A percentile compares a stretch with the other conserved stretches of the same genome.
Conservation (phyloP, 2,329 filamentous ascomycete species). For the Trichophyton schoenleinii region DNA sequence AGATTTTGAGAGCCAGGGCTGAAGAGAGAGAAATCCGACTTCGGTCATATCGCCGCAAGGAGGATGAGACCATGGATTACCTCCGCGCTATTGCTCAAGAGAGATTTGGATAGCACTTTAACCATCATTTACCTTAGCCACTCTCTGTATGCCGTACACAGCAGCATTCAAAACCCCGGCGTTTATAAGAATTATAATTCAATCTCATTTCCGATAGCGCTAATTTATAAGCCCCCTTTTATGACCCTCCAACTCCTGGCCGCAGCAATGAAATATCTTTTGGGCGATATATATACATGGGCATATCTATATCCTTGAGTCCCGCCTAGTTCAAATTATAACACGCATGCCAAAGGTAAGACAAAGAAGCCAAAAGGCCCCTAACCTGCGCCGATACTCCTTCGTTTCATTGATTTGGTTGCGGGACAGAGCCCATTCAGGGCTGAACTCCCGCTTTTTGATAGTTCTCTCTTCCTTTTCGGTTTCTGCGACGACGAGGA, state of each 20-base stretch:
- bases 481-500: slow-evolving; percentile 11
- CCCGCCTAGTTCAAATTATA: slow-evolving; percentile 3
- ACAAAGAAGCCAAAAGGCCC: not conserved
- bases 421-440: not conserved
- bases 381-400: slow-evolving; percentile 3
- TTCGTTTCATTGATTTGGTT: not conserved
- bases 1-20: slow-evolving; percentile 58
- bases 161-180: not conserved
- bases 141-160: no score
- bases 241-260: slow-evolving; percentile 2
- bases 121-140: no score
- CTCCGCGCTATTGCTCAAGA: slow-evolving; percentile 65
- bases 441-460: not conserved
- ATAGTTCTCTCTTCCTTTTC: not conserved
- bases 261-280: slow-evolving; percentile 1
- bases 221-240: not conserved
- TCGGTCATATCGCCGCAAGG: slow-evolving; percentile 57
- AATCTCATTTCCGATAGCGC: not conserved
- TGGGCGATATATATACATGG: slow-evolving; percentile 2
- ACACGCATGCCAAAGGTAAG: not conserved
- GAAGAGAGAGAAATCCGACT: slow-evolving; percentile 72
- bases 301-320: slow-evolving; percentile 3
- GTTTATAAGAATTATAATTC: not conserved
- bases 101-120: slow-evolving; percentile 50
- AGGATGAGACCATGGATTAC: slow-evolving; percentile 74